Conservation (phyloP, 345 rosid genomes). For the Bruguiera sexangula region DNA sequence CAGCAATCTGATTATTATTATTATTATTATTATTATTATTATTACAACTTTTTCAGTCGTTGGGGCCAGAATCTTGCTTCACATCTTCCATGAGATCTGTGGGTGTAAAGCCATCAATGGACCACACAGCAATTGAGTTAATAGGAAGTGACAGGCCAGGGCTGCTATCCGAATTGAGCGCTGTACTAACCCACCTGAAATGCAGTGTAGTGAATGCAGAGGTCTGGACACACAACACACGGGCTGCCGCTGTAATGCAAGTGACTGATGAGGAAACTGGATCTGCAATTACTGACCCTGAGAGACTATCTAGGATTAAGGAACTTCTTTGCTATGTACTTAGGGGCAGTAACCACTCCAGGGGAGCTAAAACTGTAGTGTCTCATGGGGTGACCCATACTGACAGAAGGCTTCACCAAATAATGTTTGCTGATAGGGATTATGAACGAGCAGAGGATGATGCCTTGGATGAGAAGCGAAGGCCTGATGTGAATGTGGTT, state of each 20-base stretch:
- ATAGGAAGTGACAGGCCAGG: constrained; percentile 93
- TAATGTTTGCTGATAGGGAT: constrained; percentile 98
- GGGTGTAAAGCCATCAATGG: constrained; percentile 63
- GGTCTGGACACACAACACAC: constrained; percentile 89
- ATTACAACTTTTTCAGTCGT: constrained; percentile 43
- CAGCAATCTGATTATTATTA: constrained; percentile 14
- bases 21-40: constrained; percentile 15
- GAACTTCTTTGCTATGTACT: constrained; percentile 69
- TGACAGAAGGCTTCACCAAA: constrained; percentile 92
- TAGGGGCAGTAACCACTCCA: constrained; percentile 63
- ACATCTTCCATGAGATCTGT: constrained; percentile 62
- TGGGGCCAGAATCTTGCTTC: constrained; percentile 79
- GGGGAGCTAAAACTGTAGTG: constrained; percentile 66
- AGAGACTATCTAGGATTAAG: constrained; percentile 62
- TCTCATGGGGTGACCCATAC: constrained; percentile 63
- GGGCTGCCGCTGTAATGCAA: constrained; percentile 91
- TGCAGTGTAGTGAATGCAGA: constrained; percentile 84
- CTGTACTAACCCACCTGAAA: constrained; percentile 73
- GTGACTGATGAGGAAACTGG: constrained; percentile 74
- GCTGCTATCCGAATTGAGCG: constrained; percentile 79
- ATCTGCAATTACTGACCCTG: constrained; percentile 58
- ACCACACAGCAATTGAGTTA: constrained; percentile 76
- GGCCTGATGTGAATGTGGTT: constrained; percentile 73
- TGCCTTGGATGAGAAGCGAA: constrained; percentile 49
- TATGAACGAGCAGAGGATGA: constrained; percentile 54